phyloP scores from a whole-genome alignment of 371 early-diverging fungal genomes.

The Lichtheimia hyalospora region DNA sequence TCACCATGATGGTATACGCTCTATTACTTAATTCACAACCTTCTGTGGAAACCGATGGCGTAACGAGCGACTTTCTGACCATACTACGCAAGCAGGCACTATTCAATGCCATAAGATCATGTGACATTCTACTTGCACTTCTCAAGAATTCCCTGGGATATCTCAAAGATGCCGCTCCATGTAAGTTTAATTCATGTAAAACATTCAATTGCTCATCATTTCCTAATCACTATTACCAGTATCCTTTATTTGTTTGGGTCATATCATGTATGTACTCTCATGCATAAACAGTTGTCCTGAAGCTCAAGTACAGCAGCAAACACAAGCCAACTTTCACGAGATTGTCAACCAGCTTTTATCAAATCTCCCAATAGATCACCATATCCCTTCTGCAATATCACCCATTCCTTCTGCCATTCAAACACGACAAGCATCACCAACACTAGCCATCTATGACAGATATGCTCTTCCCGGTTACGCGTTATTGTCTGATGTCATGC shows the following conservation, averaged over 20 bases:
- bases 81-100: background rate
- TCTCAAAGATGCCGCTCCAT: background rate
- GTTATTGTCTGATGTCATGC: background rate
- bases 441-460: constrained; percentile 1
- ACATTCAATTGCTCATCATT: background rate
- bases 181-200: background rate
- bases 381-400: constrained; percentile 5
- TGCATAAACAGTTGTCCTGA: background rate
- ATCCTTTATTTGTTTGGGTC: background rate
- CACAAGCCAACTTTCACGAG: background rate
- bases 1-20: background rate
- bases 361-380: constrained; percentile 3
- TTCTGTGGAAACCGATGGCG: background rate
- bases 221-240: constrained; percentile 4
- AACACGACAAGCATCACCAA: background rate
- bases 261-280: constrained; percentile 5
- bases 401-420: constrained; percentile 3
- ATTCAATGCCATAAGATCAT: background rate
- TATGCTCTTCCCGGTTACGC: constrained; percentile 9
- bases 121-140: background rate
- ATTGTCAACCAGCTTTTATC: background rate
- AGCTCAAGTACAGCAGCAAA: background rate
- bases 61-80: background rate
- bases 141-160: background rate
- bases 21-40: background rate